Evolutionary conservation across 208 protist genomes (phyloP), one percentile per base, ranked within the genome.

Genomic region (Leishmania tarentolae): DNA sequence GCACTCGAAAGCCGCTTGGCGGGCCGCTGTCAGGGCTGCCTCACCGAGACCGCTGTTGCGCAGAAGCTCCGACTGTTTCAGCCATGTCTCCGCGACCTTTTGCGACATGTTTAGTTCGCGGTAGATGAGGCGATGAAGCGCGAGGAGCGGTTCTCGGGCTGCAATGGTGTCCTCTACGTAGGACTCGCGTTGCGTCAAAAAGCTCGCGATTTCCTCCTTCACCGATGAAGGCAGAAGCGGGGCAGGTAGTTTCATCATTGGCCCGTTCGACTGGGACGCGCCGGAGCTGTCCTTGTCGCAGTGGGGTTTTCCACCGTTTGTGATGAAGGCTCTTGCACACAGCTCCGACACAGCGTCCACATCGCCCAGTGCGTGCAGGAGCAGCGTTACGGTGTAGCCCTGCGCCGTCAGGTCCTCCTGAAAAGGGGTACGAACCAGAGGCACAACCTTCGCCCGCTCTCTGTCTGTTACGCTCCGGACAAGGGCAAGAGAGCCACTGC

Each of bases 71-170:
- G 94, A 93, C 80, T 98, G 85, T 66, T 89, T 63, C 69, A 98
- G 83, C 94, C 95, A 98, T 69, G 88, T 93, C 56, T 90, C 79
- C 15, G 91, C 86, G 56, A 95, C 88, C 66, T 90, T 86, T n/a
- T 88, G 79, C 7, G 84, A 70, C 75, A 95, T 84, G 13, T 80
- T 79, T 24, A 97, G 83, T 15, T 92, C 86, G 35, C 86, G 74
- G 85, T 93, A 97, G 63, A 98, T 82, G 50, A 90, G 83, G 46
- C 95, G 91, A 69, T 97, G 95, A 37, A 97, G 71, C 13, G 92
- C 90, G 53, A 98, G 83, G 13, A 98, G 78, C 57, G 94, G 89
- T 79, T 98, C 95, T 21, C 90, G 90, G 9, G 86, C 87, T 31
- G 92, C 87, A 4, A 95, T 88, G 7, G 94, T 96, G 19, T 84